Conservation (phyloP, 805 yeast species). For the Jamesozyma rosinii region DNA sequence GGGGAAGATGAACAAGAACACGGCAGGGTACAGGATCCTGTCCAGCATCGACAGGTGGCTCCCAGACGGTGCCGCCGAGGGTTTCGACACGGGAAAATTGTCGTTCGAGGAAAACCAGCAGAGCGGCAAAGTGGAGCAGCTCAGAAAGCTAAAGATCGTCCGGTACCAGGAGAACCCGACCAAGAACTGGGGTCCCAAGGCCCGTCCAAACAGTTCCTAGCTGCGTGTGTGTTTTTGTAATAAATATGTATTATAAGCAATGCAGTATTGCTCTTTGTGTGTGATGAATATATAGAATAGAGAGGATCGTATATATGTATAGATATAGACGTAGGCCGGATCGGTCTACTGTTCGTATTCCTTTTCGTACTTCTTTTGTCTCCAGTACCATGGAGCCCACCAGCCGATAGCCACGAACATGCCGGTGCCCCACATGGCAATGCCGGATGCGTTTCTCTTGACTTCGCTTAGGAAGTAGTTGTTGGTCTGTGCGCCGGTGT, state of each 20-base stretch:
- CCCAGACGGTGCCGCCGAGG: neutral
- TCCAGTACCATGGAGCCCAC: slow-evolving; percentile 16
- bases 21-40: slow-evolving; percentile 52
- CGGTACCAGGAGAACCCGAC: slow-evolving; percentile 89
- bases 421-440: slow-evolving; percentile 13
- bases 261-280: neutral
- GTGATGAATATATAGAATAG: neutral
- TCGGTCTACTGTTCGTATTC: neutral
- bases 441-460: slow-evolving; percentile 19
- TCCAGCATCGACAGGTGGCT: slow-evolving; percentile 29
- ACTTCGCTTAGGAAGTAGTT: slow-evolving; percentile 12
- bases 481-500: slow-evolving; percentile 14
- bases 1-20: slow-evolving; percentile 38
- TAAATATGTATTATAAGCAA: neutral
- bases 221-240: neutral
- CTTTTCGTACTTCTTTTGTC: neutral
- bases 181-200: slow-evolving; percentile 95
- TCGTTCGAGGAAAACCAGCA: slow-evolving; percentile 56
- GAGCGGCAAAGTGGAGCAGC: slow-evolving; percentile 46
- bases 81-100: slow-evolving; percentile 10
- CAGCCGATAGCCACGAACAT: slow-evolving; percentile 19
- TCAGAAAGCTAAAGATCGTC: slow-evolving; percentile 71
- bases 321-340: neutral
- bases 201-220: slow-evolving; percentile 44
- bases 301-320: neutral